phyloP scores from a whole-genome alignment of 108 stramenopile species.

The Skeletonema grethae region DNA sequence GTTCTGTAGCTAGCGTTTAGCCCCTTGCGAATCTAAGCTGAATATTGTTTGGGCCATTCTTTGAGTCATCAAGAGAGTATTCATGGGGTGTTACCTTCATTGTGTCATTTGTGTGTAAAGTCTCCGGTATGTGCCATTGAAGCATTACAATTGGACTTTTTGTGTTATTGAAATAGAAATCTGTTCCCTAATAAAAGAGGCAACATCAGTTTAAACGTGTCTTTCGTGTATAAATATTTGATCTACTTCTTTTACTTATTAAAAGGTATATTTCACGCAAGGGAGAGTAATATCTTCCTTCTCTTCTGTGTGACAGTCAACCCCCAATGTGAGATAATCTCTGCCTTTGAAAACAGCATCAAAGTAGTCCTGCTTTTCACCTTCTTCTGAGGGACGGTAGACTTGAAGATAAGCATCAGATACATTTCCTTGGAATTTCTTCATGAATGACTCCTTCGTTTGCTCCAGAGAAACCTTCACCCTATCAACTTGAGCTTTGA shows the following conservation, averaged over 20 bases:
- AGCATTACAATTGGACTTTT: not conserved
- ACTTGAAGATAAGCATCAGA: constrained; percentile 48
- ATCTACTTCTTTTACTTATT: not conserved
- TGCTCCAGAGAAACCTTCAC: constrained; percentile 57
- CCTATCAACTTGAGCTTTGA: constrained; percentile 55
- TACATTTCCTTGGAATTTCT: constrained; percentile 46
- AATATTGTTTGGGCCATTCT: not conserved
- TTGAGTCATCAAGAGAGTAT: not conserved
- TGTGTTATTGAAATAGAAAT: not conserved
- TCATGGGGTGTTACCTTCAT: not conserved
- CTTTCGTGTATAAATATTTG: not conserved
- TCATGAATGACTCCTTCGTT: constrained; percentile 51
- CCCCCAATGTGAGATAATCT: constrained; percentile 51
- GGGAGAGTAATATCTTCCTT: constrained; percentile 54
- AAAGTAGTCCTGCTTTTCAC: constrained; percentile 54
- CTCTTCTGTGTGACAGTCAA: constrained; percentile 46
- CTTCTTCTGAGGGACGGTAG: constrained; percentile 51
- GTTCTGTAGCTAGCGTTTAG: no score
- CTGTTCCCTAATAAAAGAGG: not conserved
- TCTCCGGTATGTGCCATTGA: not conserved
- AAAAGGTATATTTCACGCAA: constrained; percentile 49
- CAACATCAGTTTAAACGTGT: not conserved
- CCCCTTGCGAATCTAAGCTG: not conserved
- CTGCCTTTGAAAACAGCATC: constrained; percentile 46
- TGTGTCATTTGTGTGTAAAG: constrained; percentile 4